phyloP scores from a whole-genome alignment of 2,329 filamentous ascomycete species.

The Alternaria arborescens region DNA sequence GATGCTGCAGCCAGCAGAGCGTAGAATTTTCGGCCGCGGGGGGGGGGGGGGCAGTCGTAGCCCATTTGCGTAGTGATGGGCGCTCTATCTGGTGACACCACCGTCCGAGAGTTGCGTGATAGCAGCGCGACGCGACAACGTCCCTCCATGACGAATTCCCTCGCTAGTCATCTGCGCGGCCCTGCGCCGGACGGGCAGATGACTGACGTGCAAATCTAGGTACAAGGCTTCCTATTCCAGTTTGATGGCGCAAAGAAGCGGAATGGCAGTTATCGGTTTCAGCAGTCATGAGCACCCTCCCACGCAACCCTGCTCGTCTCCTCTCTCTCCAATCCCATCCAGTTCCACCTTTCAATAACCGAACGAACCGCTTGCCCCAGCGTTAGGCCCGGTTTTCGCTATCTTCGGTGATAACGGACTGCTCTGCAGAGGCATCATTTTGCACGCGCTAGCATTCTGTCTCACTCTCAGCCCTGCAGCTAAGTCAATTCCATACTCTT shows the following conservation, averaged over 20 bases:
- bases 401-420: conserved; percentile 28
- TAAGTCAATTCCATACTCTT: conserved; percentile 6
- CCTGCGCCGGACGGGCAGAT: conserved; percentile 45
- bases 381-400: conserved; percentile 21
- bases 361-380: conserved; percentile 16
- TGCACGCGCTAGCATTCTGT: conserved; percentile 29
- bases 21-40: conserved; percentile 18
- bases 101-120: conserved; percentile 17
- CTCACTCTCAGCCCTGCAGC: conserved; percentile 42
- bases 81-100: conserved; percentile 24
- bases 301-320: conserved; percentile 3
- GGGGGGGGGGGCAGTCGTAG: conserved; percentile 1
- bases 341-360: conserved; percentile 11
- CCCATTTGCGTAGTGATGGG: conserved; percentile 1
- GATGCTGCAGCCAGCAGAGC: conserved; percentile 7
- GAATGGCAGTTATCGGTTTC: conserved; percentile 37
- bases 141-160: conserved; percentile 33
- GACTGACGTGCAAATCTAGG: conserved; percentile 43
- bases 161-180: conserved; percentile 46
- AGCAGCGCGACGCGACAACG: conserved; percentile 27
- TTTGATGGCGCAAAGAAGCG: conserved; percentile 24
- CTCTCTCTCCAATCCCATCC: background rate
- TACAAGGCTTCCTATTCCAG: conserved; percentile 38
- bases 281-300: conserved; percentile 38
- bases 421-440: conserved; percentile 23